A percentile compares a stretch with the other conserved stretches of the same genome.
Conservation (phyloP, 441 rosid genomes). For the Gossypium davidsonii region DNA sequence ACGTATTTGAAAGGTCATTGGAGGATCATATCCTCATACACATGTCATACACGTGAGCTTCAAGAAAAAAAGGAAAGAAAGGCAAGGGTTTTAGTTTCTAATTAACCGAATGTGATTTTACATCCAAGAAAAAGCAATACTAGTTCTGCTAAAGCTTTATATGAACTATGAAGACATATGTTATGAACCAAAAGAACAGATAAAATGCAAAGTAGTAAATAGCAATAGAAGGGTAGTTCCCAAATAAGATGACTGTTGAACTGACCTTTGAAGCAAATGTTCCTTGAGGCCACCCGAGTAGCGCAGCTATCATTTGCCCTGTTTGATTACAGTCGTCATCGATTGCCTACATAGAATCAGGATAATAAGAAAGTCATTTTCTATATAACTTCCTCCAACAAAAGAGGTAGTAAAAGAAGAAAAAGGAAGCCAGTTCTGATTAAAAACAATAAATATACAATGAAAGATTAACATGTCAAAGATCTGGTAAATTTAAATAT, state of each 20-base stretch:
- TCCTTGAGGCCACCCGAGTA: constrained; percentile 91
- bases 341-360: constrained; percentile 49
- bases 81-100: not conserved
- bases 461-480: not conserved
- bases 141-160: not conserved
- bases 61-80: not conserved
- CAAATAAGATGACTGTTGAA: not conserved
- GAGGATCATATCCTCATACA: not conserved
- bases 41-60: not conserved
- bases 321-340: constrained; percentile 98
- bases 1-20: not conserved
- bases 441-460: not conserved
- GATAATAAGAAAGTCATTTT: constrained; percentile 4
- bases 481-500: not conserved
- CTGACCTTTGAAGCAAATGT: constrained; percentile 92
- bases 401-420: not conserved
- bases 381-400: not conserved
- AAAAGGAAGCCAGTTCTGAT: not conserved
- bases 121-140: not conserved
- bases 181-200: not conserved
- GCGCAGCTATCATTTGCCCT: constrained; percentile 93
- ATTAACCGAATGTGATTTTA: not conserved
- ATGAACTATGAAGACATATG: not conserved
- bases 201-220: not conserved
- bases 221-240: constrained; percentile 5